Percentiles rank a stretch among this genome's conserved stretches.
Conservation (phyloP, 2,329 filamentous ascomycete genomes). For the Berkeleyomyces basicola region DNA sequence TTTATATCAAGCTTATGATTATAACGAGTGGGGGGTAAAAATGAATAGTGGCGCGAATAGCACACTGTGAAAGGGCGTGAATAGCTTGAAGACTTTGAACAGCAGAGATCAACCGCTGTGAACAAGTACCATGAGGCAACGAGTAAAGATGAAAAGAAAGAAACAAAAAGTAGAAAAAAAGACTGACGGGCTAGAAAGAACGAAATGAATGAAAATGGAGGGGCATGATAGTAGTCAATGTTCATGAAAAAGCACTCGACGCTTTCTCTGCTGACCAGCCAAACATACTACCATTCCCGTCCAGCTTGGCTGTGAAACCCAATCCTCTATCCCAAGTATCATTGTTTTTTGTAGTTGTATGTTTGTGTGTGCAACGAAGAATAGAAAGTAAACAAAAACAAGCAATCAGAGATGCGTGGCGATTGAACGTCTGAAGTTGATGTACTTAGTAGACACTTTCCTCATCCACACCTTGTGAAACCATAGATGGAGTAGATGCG, state of each 20-base stretch:
- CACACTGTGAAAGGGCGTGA: too few species aligned
- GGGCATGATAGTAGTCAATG: too few species aligned
- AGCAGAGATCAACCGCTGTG: neutral
- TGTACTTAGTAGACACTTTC: constrained; percentile 52
- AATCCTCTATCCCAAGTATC: neutral
- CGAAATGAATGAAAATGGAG: constrained; percentile 19
- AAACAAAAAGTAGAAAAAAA: constrained; percentile 9
- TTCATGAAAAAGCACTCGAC: too few species aligned
- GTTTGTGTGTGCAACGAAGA: constrained; percentile 9
- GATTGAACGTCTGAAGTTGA: constrained; percentile 20
- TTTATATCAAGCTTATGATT: too few species aligned
- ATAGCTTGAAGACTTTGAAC: neutral
- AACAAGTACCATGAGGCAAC: neutral
- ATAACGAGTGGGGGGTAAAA: too few species aligned
- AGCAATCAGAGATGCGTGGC: constrained; percentile 9
- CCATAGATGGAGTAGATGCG: constrained; percentile 55
- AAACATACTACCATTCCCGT: constrained; percentile 1
- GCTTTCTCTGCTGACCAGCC: neutral
- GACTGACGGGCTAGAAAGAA: constrained; percentile 13
- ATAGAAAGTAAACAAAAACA: constrained; percentile 15
- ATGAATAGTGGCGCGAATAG: too few species aligned
- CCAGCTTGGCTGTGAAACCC: neutral
- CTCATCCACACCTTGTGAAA: constrained; percentile 53
- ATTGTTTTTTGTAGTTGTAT: neutral
- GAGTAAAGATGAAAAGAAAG: neutral